Conservation (phyloP, 2,329 filamentous ascomycete genomes). For the Coniochaeta pulveracea region DNA sequence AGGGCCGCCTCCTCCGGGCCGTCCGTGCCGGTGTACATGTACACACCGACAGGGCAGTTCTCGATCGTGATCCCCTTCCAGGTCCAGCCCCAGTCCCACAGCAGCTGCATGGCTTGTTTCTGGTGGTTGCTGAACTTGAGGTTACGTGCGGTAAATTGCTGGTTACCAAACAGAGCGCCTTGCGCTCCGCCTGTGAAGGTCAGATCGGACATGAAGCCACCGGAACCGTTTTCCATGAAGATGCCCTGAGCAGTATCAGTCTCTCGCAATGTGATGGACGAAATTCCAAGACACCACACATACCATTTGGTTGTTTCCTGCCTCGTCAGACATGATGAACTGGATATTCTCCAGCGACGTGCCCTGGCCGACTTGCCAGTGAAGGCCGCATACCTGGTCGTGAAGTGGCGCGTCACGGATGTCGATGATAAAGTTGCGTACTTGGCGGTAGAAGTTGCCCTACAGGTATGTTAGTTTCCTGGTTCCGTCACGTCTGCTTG, state of each 20-base stretch:
- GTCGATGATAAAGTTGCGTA: constrained; percentile 56
- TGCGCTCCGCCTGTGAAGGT: constrained; percentile 46
- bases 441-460: constrained; percentile 50
- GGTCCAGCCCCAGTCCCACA: constrained; percentile 12
- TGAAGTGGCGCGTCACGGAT: constrained; percentile 19
- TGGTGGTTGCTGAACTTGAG: constrained; percentile 41
- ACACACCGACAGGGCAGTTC: neutral
- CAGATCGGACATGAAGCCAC: constrained; percentile 22
- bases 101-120: constrained; percentile 34
- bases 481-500: too few relatives aligned
- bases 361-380: constrained; percentile 53
- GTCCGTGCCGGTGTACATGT: neutral
- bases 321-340: constrained; percentile 26
- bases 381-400: constrained; percentile 31
- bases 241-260: constrained; percentile 10
- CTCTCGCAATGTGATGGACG: neutral
- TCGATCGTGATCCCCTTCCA: neutral
- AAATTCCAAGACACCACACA: neutral
- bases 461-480: neutral
- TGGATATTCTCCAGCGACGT: constrained; percentile 37
- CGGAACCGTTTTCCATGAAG: constrained; percentile 22
- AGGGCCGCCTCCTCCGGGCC: neutral
- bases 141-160: constrained; percentile 51
- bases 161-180: constrained; percentile 46
- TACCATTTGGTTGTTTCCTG: constrained; percentile 7